Base-by-base conservation (phyloP, 352 stramenopile species). In the Halophytophthora polymorphica region DNA sequence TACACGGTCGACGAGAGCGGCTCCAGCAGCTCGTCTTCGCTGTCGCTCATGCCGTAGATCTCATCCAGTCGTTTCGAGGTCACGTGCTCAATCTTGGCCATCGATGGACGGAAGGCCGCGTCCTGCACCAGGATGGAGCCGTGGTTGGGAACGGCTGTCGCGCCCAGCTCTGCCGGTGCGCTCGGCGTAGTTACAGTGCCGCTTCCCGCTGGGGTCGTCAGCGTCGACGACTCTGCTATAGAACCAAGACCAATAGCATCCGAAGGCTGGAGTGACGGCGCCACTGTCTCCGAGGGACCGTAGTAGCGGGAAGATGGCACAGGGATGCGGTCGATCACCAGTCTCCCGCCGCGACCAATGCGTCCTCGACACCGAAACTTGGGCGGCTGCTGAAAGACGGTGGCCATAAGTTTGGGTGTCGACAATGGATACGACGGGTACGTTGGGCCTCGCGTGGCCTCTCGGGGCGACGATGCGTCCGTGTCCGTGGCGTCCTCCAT, bases 21-120 rank as follows among this genome's bases (percentile, higher is more conserved):
- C 46, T 93, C 83, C 15, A 93, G 35, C 1, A 80, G 34, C 50
- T 93, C 83, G 45, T 93, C 83, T 56, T 93, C 83, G 22, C 80
- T 91, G 59, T 93, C 83, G 45, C 83, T 93, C 83, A 93, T 91
- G 50, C 51, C 39, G 58, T 90, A 93, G 34, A 93, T 93, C 50
- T 90, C 78, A 47, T 91, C 67, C 35, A 93, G 39, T 10, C 77
- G 70, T 47, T 69, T 71, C 2, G 69, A 73, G 31, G 79, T 88
- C 14, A 90, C 50, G 19, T 58, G 49, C 11, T 75, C 69, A 37
- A 88, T 61, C 45, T 84, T 87, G 52, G 72, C 42, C 21, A 61
- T 48, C 15, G 64, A 45, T 21, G 82, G 82, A 0, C 74, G 69
- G 53, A 87, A 73, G 4, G 70, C 62, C n/a, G 66, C 60, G 18